phyloP scores from a whole-genome alignment of 257 asterid genomes.

The Sherardia arvensis region DNA sequence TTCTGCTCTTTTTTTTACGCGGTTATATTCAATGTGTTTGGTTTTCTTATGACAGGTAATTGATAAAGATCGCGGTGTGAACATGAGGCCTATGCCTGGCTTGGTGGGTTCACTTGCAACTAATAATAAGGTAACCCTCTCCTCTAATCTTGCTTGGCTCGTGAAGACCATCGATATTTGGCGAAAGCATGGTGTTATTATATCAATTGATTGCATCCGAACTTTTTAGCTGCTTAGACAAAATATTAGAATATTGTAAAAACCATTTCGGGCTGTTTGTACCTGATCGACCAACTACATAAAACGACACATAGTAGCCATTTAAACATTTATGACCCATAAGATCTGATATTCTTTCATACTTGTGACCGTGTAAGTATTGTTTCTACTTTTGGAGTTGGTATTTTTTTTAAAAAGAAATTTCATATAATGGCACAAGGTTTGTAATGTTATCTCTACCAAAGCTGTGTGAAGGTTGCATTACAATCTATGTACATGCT shows the following conservation, averaged over 20 bases:
- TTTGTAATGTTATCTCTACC: not conserved
- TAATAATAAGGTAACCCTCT: slow-evolving; percentile 50
- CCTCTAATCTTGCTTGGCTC: not conserved
- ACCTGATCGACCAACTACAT: not conserved
- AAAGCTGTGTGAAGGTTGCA: not conserved
- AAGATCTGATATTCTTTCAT: not conserved
- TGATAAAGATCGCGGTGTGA: slow-evolving; percentile 79
- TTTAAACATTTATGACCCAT: not conserved
- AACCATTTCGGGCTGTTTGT: not conserved
- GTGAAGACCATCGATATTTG: not conserved
- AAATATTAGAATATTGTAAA: not conserved
- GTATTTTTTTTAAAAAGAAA: not conserved
- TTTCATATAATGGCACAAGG: not conserved
- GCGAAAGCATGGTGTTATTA: not conserved
- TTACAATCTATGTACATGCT: not conserved
- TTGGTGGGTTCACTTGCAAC: slow-evolving; percentile 67
- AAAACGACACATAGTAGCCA: not conserved
- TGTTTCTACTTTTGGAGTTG: not conserved
- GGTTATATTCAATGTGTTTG: slow-evolving; percentile 9
- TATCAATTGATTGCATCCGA: not conserved
- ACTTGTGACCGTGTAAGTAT: too few relatives aligned
- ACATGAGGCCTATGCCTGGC: slow-evolving; percentile 94
- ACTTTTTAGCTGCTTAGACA: not conserved
- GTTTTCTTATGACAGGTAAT: slow-evolving; percentile 50
- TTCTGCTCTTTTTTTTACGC: not conserved